Base-by-base conservation (phyloP, 768 basidiomycete species). In the Calvatia gigantea region DNA sequence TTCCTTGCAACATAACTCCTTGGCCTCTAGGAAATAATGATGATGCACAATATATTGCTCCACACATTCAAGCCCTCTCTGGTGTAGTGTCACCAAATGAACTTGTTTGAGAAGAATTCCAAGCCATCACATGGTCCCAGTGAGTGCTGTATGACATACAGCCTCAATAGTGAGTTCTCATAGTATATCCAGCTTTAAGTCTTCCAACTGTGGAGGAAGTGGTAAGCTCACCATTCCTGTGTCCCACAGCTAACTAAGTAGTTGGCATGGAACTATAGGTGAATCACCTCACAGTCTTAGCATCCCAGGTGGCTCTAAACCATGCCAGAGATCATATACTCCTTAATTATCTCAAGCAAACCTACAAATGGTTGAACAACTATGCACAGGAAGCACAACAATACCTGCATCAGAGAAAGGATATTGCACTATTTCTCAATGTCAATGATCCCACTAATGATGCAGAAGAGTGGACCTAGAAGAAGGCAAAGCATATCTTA, bases 361-460 rank as follows among this genome's bases (percentile, higher is more conserved):
- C 66, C 0, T 67, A 67, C 27, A 45, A 57, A 35, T 67, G 64
- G 64, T 59, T 67, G 21, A 56, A 63, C 27, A 49, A 60, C 1
- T 42, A 63, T 25, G 14, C 39, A 4, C 14, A 33, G 19, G 46
- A 56, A 7, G 46, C 54, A 6, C 31, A 43, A 32, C 15, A 17
- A 9, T 27, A 39, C 39, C 14, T 56, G 38, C 21, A 15, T 11
- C 29, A 17, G 32, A 31, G 19, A 6, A 49, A 64, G 12, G 61
- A 67, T 21, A 56, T 54, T 1, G 57, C 38, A 19, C 23, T 80
- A 3, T 81, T 80, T 63, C 70, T 83, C 54, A 83, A 83, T 44
- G 72, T 81, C 35, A 64, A 74, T 33, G 67, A 77, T 51, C 69
- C 75, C 1, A 55, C 59, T 6, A 42, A 19, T 0, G 73, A 71